These are phyloP conservation scores for Pueraria montana DNA, from an alignment of 306 rosid species.

Conservation along the genomic window DNA sequence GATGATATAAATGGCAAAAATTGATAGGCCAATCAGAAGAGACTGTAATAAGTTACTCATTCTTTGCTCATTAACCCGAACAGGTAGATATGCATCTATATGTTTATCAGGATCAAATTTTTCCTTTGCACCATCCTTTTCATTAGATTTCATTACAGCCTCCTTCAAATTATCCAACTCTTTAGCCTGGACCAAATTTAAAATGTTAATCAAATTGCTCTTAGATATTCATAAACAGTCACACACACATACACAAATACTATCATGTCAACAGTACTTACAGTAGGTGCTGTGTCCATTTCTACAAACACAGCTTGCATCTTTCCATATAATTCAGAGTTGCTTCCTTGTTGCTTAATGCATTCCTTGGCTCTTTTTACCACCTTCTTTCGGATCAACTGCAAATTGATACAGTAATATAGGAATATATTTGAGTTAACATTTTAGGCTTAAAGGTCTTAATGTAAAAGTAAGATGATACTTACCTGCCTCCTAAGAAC, in stretches of 20 bases:
- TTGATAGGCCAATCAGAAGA: slow-evolving; percentile 66
- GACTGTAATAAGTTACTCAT: slow-evolving; percentile 80
- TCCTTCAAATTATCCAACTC: slow-evolving; percentile 60
- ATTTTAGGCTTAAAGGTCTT: background rate
- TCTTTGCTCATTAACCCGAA: slow-evolving; percentile 85
- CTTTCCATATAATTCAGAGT: slow-evolving; percentile 67
- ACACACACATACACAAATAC: background rate
- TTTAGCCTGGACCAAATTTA: slow-evolving; percentile 36
- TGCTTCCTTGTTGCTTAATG: slow-evolving; percentile 58
- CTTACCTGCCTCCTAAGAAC: slow-evolving; percentile 73
- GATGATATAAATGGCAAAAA: slow-evolving; percentile 61
- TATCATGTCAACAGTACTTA: slow-evolving; percentile 40
- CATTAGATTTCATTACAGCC: slow-evolving; percentile 65
- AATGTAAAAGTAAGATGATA: background rate
- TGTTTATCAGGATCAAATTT: slow-evolving; percentile 70
- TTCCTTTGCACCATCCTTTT: slow-evolving; percentile 34
- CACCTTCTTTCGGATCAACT: slow-evolving; percentile 74
- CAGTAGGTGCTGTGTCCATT: slow-evolving; percentile 70
- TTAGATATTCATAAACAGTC: background rate
- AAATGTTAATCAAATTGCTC: slow-evolving; percentile 17
- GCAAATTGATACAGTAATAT: slow-evolving; percentile 23
- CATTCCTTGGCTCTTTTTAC: slow-evolving; percentile 74
- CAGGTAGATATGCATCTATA: slow-evolving; percentile 73
- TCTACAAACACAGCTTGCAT: slow-evolving; percentile 69
- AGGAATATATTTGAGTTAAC: slow-evolving; percentile 28